Conservation (phyloP, 208 protist genomes). For the Trypanosoma conorhini region DNA sequence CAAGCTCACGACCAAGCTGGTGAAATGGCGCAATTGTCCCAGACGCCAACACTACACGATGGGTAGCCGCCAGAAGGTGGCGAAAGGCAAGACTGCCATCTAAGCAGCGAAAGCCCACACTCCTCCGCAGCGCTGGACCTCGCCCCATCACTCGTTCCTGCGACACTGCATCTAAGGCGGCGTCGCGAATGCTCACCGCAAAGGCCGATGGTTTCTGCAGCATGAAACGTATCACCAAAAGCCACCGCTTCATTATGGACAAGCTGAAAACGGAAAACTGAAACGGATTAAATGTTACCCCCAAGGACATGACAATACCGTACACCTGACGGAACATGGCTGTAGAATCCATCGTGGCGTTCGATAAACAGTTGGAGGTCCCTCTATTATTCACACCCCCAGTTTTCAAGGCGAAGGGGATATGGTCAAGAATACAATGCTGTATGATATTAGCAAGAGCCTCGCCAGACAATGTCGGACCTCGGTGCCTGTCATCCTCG, state of each 20-base stretch:
- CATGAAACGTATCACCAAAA: slow-evolving; percentile 74
- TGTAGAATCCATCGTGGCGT: slow-evolving; percentile 12
- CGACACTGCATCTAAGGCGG: background rate
- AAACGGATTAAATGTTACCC: slow-evolving; percentile 88
- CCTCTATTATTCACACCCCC: background rate
- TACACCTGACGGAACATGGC: slow-evolving; percentile 67
- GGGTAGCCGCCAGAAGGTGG: slow-evolving; percentile 47
- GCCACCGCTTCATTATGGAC: slow-evolving; percentile 67
- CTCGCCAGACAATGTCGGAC: slow-evolving; percentile 13
- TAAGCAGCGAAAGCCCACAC: slow-evolving; percentile 58
- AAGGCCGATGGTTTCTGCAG: slow-evolving; percentile 59
- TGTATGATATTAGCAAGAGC: slow-evolving; percentile 11
- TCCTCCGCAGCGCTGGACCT: background rate
- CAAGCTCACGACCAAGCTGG: slow-evolving; percentile 79
- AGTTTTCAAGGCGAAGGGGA: background rate
- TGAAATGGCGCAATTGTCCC: slow-evolving; percentile 95
- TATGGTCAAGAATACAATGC: slow-evolving; percentile 20
- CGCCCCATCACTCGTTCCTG: background rate
- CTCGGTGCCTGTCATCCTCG: slow-evolving; percentile 1
- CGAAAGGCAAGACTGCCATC: slow-evolving; percentile 74
- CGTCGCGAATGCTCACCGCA: slow-evolving; percentile 30
- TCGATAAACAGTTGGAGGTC: background rate
- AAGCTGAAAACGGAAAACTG: slow-evolving; percentile 66
- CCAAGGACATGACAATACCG: slow-evolving; percentile 70
- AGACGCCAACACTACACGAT: slow-evolving; percentile 92